Percentiles rank a stretch among this genome's conserved stretches.
Conservation (phyloP, 768 basidiomycete species). For the Grammothele lineata region DNA sequence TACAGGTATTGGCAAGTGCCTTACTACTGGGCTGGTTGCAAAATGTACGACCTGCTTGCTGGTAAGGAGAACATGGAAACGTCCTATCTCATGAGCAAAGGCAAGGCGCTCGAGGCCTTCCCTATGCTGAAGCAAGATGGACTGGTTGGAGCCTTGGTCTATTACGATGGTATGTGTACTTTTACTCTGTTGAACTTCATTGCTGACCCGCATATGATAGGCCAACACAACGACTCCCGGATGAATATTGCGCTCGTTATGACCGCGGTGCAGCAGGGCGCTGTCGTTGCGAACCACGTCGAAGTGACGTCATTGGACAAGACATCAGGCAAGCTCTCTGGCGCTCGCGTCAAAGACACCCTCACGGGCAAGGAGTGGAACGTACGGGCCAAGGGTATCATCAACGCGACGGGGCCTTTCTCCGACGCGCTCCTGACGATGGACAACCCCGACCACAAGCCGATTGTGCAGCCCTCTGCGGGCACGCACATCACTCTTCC, state of each 20-base stretch:
- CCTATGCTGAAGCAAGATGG: conserved; percentile 94
- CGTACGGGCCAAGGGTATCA: conserved; percentile 82
- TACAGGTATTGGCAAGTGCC: conserved; percentile 92
- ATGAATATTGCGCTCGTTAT: conserved; percentile 97
- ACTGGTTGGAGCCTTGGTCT: conserved; percentile 91
- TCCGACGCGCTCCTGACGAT: conserved; percentile 79
- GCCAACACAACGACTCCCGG: conserved; percentile 96
- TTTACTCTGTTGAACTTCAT: no score
- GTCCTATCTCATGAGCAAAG: conserved; percentile 92
- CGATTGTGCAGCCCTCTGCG: conserved; percentile 89
- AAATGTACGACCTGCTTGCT: conserved; percentile 92
- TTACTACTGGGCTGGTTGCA: conserved; percentile 93
- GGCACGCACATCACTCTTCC: conserved; percentile 97
- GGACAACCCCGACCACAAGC: conserved; percentile 70
- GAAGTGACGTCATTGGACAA: conserved; percentile 81
- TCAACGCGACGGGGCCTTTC: conserved; percentile 98
- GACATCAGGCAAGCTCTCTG: conserved; percentile 56
- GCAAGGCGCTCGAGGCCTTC: conserved; percentile 90
- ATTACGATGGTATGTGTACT: conserved; percentile 78
- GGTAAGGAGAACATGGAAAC: conserved; percentile 96
- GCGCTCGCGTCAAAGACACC: conserved; percentile 74
- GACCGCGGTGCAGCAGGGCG: conserved; percentile 91
- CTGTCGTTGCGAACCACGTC: conserved; percentile 83
- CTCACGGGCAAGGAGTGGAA: conserved; percentile 81
- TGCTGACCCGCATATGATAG: no score